Percentiles rank a stretch among this genome's conserved stretches.
Conservation (phyloP, 2,329 filamentous ascomycete species). For the Pyrenophora tritici-repentis region DNA sequence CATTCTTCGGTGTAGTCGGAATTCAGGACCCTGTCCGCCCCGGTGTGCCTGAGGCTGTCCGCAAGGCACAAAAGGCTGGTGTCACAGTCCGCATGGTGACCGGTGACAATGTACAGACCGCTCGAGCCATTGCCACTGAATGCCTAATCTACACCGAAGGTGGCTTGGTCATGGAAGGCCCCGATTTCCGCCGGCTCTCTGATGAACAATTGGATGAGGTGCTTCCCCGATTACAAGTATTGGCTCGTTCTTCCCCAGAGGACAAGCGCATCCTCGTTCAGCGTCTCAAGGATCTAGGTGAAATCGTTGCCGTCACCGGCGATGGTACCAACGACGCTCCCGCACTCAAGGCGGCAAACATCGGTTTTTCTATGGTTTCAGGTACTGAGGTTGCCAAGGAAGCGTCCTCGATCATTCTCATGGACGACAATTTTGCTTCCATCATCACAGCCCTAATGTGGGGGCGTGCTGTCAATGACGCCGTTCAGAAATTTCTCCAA, state of each 20-base stretch:
- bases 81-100: slow-evolving; percentile 97
- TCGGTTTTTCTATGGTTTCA: slow-evolving; percentile 93
- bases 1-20: slow-evolving; percentile 84
- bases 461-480: slow-evolving; percentile 95
- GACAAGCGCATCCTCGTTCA: slow-evolving; percentile 97
- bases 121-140: slow-evolving; percentile 92
- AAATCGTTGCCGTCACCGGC: slow-evolving; percentile 97
- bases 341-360: slow-evolving; percentile 95
- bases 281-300: slow-evolving; percentile 83
- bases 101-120: slow-evolving; percentile 93
- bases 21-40: slow-evolving; percentile 95
- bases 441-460: slow-evolving; percentile 95
- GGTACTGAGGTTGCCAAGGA: slow-evolving; percentile 95
- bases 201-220: slow-evolving; percentile 78
- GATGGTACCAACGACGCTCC: slow-evolving; percentile 98
- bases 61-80: slow-evolving; percentile 85
- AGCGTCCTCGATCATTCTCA: slow-evolving; percentile 94
- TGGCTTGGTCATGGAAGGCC: slow-evolving; percentile 81
- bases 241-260: slow-evolving; percentile 91
- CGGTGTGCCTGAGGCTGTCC: slow-evolving; percentile 83
- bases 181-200: slow-evolving; percentile 85
- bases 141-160: slow-evolving; percentile 84
- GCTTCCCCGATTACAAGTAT: slow-evolving; percentile 80
- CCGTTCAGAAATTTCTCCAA: slow-evolving; percentile 95
- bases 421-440: slow-evolving; percentile 96